Base-by-base conservation (phyloP, 106 monocot species). In the Alisma plantagoaquatica region DNA sequence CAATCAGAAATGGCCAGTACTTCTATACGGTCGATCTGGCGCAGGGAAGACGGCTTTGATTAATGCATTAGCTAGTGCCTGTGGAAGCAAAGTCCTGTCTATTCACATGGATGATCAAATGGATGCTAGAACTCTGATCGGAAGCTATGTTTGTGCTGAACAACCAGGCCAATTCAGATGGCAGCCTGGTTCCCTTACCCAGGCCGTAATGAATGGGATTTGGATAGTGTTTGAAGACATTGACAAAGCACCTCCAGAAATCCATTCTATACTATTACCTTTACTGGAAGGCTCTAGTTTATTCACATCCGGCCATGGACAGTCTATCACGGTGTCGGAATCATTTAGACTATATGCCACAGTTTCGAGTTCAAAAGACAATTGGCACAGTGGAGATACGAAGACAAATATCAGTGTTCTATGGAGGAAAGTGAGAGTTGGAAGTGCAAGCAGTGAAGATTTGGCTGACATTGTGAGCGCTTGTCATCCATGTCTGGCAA, bases 81-180 rank as follows among this genome's bases (percentile, higher is more conserved):
- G 47, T 69, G 56, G 65, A 60, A 82, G 67, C 49, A 64, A 68
- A 82, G 96, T 96, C 59, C 46, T 96, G 49, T 81, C 81, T 53
- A 89, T 96, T 69, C 84, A 96, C 70, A 80, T 85, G 81, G 96
- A 96, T 71, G 84, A 89, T 9, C 96, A 89, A 78, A 81, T 89
- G 84, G 96, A 96, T 70, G 67, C 78, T 61, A 96, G 76, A 70
- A 78, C 84, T 46, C 56, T 96, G 41, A 52, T 96, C 51, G 96
- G 96, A n/a, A 85, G 81, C 46, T 96, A 89, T 33, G 56, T 89
- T 29, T 78, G 89, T 61, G 60, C 96, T 43, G 96, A 96, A 27
- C 49, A 75, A 61, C 96, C 96, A 53, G 96, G 96, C 60, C 78
- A 96, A 69, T 96, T 96, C 49, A 75, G 63, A 73, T 96, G 96